Conservation (phyloP, 805 yeast genomes). For the Myxozyma geophila region DNA sequence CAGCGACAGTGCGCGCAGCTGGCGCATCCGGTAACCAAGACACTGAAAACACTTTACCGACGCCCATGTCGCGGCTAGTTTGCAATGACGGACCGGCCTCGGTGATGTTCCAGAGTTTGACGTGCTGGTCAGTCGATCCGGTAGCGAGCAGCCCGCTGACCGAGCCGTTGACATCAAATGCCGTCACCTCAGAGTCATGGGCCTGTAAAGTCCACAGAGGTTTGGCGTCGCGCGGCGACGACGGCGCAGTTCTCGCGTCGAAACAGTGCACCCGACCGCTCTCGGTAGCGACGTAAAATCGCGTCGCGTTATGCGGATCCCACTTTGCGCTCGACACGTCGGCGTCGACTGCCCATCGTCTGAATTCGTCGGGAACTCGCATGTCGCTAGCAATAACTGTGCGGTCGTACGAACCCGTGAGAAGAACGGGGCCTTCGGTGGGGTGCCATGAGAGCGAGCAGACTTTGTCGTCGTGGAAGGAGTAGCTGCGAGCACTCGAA, state of each 20-base stretch:
- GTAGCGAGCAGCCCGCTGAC: constrained; percentile 79
- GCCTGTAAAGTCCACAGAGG: constrained; percentile 97
- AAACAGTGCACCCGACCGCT: constrained; percentile 86
- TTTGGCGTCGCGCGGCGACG: constrained; percentile 47
- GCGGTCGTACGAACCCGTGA: constrained; percentile 92
- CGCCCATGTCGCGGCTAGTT: constrained; percentile 86
- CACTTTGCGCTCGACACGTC: constrained; percentile 85
- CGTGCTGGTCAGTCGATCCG: constrained; percentile 82
- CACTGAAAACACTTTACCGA: constrained; percentile 85
- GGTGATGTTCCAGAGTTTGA: constrained; percentile 84
- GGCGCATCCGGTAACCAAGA: constrained; percentile 84
- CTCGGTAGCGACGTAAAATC: constrained; percentile 88
- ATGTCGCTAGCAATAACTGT: constrained; percentile 80
- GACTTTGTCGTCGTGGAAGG: constrained; percentile 79
- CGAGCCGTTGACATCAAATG: constrained; percentile 69
- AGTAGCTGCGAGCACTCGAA: constrained; percentile 75
- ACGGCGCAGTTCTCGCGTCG: constrained; percentile 64
- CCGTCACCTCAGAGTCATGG: constrained; percentile 91
- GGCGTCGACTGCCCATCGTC: constrained; percentile 70
- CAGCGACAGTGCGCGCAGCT: constrained; percentile 71
- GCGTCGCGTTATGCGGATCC: constrained; percentile 53
- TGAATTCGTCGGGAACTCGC: constrained; percentile 63
- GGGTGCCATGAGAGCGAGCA: constrained; percentile 88
- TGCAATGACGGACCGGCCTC: constrained; percentile 79
- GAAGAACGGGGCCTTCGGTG: constrained; percentile 53